phyloP scores from a whole-genome alignment of 345 rosid species.

The Populus euphratica region DNA sequence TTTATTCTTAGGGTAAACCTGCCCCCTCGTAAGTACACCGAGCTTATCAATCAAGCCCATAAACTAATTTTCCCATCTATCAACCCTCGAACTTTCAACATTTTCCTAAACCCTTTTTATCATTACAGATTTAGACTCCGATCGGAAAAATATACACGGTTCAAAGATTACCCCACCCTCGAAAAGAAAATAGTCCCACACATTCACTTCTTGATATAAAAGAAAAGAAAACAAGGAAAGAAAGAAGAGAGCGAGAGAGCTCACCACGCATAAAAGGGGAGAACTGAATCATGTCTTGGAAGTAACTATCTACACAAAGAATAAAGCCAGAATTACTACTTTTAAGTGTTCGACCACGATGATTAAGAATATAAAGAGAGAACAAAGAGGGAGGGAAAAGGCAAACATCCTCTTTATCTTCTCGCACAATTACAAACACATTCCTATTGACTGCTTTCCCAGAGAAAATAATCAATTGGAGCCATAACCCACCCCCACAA shows the following conservation, averaged over 20 bases:
- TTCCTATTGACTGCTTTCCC: conserved; percentile 9
- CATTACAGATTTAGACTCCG: too few relatives aligned
- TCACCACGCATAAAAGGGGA: conserved; percentile 6
- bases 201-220: too few relatives aligned
- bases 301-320: conserved; percentile 36
- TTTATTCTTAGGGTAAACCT: too few relatives aligned
- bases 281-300: background rate
- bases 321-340: conserved; percentile 31
- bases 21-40: too few relatives aligned
- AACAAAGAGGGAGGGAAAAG: background rate
- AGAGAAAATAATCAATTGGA: background rate
- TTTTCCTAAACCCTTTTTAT: too few relatives aligned
- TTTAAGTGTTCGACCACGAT: conserved; percentile 12
- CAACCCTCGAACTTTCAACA: too few relatives aligned
- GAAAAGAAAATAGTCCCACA: too few relatives aligned
- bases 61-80: too few relatives aligned
- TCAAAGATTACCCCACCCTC: too few relatives aligned
- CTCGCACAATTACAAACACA: conserved; percentile 39
- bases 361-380: conserved; percentile 12
- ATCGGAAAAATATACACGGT: too few relatives aligned
- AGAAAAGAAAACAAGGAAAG: background rate
- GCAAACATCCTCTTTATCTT: conserved; percentile 22
- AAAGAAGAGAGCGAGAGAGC: background rate
- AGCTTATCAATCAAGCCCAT: too few relatives aligned
- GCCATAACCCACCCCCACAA: conserved; percentile 13